Evolutionary conservation across 1,284 basidiomycete genomes (phyloP).

Genomic region (Mycosarcoma maydis): DNA sequence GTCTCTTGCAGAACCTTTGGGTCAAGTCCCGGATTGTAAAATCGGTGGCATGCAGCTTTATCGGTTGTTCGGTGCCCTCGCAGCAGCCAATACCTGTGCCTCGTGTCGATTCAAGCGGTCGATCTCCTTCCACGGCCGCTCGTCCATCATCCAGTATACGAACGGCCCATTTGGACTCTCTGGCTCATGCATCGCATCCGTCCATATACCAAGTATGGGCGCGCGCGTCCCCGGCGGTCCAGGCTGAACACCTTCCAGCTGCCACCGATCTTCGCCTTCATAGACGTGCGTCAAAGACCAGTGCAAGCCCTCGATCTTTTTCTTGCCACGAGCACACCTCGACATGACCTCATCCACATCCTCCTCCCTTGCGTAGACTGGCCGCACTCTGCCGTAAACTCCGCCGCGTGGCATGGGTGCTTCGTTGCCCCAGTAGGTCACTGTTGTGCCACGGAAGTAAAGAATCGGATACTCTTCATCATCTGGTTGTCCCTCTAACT

Average conservation of each 20-base stretch:
- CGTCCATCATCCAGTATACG: constrained; percentile 51
- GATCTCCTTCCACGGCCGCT: constrained; percentile 43
- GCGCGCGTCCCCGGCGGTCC: constrained; percentile 46
- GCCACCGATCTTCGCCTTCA: constrained; percentile 54
- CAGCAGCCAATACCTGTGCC: constrained; percentile 10
- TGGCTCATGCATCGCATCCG: constrained; percentile 36
- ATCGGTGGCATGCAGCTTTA: no score
- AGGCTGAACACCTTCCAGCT: constrained; percentile 47
- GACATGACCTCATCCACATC: constrained; percentile 28
- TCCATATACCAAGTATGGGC: constrained; percentile 55
- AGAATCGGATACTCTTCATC: constrained; percentile 41
- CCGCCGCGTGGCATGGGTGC: constrained; percentile 41
- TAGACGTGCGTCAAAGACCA: constrained; percentile 52
- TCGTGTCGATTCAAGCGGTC: constrained; percentile 28
- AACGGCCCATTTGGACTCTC: constrained; percentile 46
- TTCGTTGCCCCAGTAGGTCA: constrained; percentile 44
- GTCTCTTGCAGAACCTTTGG: no score
- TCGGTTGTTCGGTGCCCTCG: constrained; percentile 5
- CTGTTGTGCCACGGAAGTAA: constrained; percentile 49
- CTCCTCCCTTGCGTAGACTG: constrained; percentile 35
- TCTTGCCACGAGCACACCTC: constrained; percentile 15
- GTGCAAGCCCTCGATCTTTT: constrained; percentile 40
- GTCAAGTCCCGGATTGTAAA: no score
- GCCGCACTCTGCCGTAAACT: constrained; percentile 41
- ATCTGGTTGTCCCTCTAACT: constrained; percentile 30